Percentiles rank a stretch among this genome's conserved stretches.
phyloP scores from a whole-genome alignment of 1,284 basidiomycete genomes.

The Ustilago loliicola region DNA sequence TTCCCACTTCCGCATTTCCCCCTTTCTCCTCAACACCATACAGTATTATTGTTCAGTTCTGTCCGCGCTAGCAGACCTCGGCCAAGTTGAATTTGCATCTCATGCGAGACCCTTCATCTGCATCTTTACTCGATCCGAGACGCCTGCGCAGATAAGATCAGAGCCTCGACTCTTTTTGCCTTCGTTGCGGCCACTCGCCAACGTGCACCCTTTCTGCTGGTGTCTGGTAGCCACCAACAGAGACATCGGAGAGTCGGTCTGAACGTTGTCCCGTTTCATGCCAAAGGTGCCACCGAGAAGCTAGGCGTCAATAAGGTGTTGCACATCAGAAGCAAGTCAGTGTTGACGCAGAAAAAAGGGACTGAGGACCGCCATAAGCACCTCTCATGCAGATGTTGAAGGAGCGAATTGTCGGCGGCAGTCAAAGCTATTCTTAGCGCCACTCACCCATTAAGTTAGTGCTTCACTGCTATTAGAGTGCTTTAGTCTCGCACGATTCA shows the following conservation, averaged over 20 bases:
- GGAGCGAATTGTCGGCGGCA: no score
- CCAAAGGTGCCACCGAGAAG: no score
- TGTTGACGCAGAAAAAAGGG: no score
- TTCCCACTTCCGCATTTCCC: background rate
- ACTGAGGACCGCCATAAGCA: background rate
- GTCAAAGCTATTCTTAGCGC: no score
- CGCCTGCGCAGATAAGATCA: background rate
- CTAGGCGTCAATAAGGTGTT: no score
- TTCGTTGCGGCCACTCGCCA: background rate
- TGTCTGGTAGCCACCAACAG: no score
- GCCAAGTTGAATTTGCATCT: background rate
- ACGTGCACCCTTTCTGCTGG: no score
- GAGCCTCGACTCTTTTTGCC: background rate
- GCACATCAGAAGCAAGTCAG: no score
- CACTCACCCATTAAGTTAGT: no score
- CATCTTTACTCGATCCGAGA: slow-evolving; percentile 1
- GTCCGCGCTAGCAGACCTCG: background rate
- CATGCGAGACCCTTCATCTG: background rate
- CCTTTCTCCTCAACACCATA: background rate
- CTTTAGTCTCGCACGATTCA: background rate
- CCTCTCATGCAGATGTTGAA: no score
- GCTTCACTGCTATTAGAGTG: background rate
- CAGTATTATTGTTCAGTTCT: background rate
- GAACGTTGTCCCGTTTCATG: no score
- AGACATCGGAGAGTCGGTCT: no score